phyloP scores from a whole-genome alignment of 2,329 filamentous ascomycete genomes.

The Nigrograna mackinnonii region DNA sequence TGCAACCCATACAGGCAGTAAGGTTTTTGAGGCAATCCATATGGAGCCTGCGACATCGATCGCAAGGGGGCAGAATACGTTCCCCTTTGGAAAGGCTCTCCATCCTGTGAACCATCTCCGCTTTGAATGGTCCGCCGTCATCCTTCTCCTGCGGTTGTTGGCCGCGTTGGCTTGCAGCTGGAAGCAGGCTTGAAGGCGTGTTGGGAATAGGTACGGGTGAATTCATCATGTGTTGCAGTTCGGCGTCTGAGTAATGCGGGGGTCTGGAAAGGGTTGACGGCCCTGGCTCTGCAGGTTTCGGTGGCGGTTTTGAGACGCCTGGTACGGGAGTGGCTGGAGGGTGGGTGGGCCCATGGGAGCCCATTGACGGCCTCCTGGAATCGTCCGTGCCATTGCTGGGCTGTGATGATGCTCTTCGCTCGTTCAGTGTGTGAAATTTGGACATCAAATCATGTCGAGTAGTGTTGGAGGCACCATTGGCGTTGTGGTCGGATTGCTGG shows the following conservation, averaged over 20 bases:
- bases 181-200: constrained; percentile 57
- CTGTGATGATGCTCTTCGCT: constrained; percentile 45
- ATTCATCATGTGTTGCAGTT: constrained; percentile 46
- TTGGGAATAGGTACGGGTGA: constrained; percentile 58
- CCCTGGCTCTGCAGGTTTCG: constrained; percentile 18
- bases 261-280: constrained; percentile 21
- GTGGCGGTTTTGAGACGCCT: constrained; percentile 27
- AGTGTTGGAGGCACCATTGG: constrained; percentile 58
- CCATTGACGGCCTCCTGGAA: constrained; percentile 30
- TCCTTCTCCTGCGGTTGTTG: constrained; percentile 52
- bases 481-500: constrained; percentile 44
- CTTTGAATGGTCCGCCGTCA: constrained; percentile 62
- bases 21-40: constrained; percentile 85
- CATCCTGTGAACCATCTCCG: constrained; percentile 73
- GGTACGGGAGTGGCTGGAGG: constrained; percentile 29
- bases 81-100: constrained; percentile 76
- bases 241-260: constrained; percentile 34
- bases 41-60: constrained; percentile 77
- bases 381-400: constrained; percentile 25
- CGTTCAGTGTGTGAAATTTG: constrained; percentile 64
- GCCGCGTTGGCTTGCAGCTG: constrained; percentile 45
- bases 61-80: constrained; percentile 78
- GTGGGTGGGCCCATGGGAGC: constrained; percentile 18
- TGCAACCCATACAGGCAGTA: constrained; percentile 84
- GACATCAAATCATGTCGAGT: constrained; percentile 64